phyloP scores from a whole-genome alignment of 805 yeast species.

The Candida glaebosa region DNA sequence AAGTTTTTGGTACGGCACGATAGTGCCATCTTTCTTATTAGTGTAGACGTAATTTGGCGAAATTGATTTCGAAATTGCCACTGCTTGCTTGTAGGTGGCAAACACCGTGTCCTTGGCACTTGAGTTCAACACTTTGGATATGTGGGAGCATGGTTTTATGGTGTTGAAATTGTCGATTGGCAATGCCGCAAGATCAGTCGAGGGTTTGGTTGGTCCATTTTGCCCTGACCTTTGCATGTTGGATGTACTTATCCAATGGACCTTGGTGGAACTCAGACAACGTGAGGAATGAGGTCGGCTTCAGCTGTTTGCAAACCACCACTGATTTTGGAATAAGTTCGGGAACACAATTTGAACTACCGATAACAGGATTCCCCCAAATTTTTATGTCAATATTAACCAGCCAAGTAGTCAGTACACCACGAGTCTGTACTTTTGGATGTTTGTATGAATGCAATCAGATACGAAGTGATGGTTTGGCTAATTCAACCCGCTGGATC shows the following conservation, averaged over 20 bases:
- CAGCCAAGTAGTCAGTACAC: too few species aligned
- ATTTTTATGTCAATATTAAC: too few species aligned
- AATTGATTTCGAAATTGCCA: slow-evolving; percentile 40
- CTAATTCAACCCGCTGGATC: too few species aligned
- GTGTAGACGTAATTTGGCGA: slow-evolving; percentile 24
- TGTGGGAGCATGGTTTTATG: slow-evolving; percentile 44
- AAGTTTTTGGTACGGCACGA: slow-evolving; percentile 35
- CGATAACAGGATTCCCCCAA: too few species aligned
- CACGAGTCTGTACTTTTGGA: too few species aligned
- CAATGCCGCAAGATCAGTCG: neutral
- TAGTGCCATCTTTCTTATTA: slow-evolving; percentile 34
- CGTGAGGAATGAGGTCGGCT: too few species aligned
- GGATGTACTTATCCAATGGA: neutral
- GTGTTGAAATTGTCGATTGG: slow-evolving; percentile 9
- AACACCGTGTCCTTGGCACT: slow-evolving; percentile 48
- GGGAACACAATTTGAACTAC: too few species aligned
- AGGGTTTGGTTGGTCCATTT: neutral
- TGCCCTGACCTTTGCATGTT: neutral
- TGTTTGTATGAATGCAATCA: too few species aligned
- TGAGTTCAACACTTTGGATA: slow-evolving; percentile 45
- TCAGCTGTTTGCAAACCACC: too few species aligned
- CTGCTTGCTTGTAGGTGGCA: slow-evolving; percentile 49
- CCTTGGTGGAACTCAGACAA: too few species aligned
- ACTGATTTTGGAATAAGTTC: too few species aligned
- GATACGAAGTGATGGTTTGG: too few species aligned